Conservation (phyloP, 148 eudicot species). For the Silene uniflora region DNA sequence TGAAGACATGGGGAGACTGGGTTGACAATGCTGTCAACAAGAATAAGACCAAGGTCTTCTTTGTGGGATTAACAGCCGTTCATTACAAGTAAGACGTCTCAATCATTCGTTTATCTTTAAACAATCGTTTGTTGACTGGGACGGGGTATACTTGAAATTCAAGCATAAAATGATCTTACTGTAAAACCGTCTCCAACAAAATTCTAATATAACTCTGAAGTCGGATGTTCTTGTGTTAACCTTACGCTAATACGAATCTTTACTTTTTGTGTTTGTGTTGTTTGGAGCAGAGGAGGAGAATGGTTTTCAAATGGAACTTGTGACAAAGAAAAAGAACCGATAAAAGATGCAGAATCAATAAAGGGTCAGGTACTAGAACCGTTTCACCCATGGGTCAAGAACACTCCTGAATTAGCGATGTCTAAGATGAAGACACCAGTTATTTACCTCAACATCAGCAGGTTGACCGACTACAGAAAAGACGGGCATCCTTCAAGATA, state of each 20-base stretch:
- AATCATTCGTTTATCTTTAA: neutral
- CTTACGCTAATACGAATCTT: neutral
- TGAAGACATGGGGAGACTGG: conserved; percentile 61
- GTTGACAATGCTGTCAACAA: conserved; percentile 41
- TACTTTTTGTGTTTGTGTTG: too few species aligned
- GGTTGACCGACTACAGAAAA: conserved; percentile 60
- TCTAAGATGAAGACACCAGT: conserved; percentile 50
- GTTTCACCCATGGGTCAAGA: conserved; percentile 51
- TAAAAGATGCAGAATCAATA: conserved; percentile 29
- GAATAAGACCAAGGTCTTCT: conserved; percentile 39
- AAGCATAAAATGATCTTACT: too few species aligned
- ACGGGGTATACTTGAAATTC: too few species aligned
- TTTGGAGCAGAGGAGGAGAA: conserved; percentile 46
- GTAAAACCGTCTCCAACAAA: neutral
- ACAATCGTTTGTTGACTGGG: too few species aligned
- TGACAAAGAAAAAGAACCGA: conserved; percentile 42
- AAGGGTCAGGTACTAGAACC: conserved; percentile 24
- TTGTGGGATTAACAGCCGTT: conserved; percentile 43
- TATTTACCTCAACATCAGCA: conserved; percentile 49
- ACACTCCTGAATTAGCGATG: conserved; percentile 37
- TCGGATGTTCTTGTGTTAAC: neutral
- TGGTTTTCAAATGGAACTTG: conserved; percentile 68
- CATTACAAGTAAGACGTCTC: conserved; percentile 43
- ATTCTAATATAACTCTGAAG: neutral
- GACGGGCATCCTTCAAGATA: conserved; percentile 74